phyloP scores from a whole-genome alignment of 169 alveolate species.

The Plasmodium yoelii region DNA sequence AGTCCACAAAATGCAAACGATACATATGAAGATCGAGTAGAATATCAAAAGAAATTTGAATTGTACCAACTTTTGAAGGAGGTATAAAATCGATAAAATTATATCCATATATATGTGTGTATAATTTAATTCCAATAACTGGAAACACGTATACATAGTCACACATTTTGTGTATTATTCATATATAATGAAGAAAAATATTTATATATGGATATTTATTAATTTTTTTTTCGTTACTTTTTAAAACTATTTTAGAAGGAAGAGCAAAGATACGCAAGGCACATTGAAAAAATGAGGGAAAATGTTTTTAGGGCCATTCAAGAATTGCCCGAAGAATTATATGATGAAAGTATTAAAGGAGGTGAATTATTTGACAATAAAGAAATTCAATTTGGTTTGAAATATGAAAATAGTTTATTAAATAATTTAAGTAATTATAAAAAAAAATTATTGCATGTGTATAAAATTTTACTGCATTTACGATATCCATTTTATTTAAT shows the following conservation, averaged over 20 bases:
- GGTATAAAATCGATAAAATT: slow-evolving; percentile 23
- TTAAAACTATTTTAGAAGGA: slow-evolving; percentile 23
- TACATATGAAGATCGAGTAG: slow-evolving; percentile 79
- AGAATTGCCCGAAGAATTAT: slow-evolving; percentile 55
- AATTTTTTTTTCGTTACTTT: no score
- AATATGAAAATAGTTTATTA: slow-evolving; percentile 78
- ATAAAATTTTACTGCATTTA: slow-evolving; percentile 80
- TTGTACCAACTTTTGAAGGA: slow-evolving; percentile 75
- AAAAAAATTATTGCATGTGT: slow-evolving; percentile 80
- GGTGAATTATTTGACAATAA: slow-evolving; percentile 51
- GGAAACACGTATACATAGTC: not conserved
- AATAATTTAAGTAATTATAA: slow-evolving; percentile 78
- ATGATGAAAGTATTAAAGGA: slow-evolving; percentile 66
- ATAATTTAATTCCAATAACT: not conserved
- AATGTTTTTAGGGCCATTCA: slow-evolving; percentile 38
- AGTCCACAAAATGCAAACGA: slow-evolving; percentile 84
- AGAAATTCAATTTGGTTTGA: slow-evolving; percentile 71
- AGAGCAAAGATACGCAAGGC: slow-evolving; percentile 47
- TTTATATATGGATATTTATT: no score
- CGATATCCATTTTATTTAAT: slow-evolving; percentile 83
- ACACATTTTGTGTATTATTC: no score
- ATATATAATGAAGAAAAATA: no score
- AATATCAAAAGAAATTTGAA: slow-evolving; percentile 78
- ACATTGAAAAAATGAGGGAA: slow-evolving; percentile 68
- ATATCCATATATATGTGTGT: not conserved